A percentile compares a stretch with the other conserved stretches of the same genome.
These are phyloP conservation scores for Xylaria cubensis DNA, from an alignment of 495 filamentous ascomycete species.

Conservation along the genomic window DNA sequence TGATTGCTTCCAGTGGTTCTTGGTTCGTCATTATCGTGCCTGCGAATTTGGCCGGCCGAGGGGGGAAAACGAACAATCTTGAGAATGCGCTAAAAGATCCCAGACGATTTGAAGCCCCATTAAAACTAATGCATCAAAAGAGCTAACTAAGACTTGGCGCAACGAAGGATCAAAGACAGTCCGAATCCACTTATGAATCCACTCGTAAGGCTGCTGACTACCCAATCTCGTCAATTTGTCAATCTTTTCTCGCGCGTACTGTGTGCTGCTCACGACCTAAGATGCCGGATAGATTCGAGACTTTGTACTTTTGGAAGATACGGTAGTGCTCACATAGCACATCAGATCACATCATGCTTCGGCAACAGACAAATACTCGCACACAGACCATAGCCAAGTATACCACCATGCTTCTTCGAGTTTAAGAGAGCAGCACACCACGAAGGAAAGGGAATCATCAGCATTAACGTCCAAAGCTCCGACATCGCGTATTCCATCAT, in stretches of 20 bases:
- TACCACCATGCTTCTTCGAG: background rate
- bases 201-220: conserved; percentile 29
- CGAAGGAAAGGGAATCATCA: background rate
- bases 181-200: conserved; percentile 30
- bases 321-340: background rate
- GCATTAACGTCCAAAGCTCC: background rate
- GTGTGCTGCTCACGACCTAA: background rate
- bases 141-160: conserved; percentile 20
- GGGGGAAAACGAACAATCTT: background rate
- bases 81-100: conserved; percentile 2
- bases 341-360: background rate
- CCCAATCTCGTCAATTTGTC: conserved; percentile 28
- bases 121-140: background rate
- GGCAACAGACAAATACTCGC: background rate
- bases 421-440: background rate
- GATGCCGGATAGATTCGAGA: background rate
- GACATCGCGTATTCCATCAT: background rate
- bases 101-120: conserved; percentile 7
- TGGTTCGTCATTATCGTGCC: background rate
- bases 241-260: background rate
- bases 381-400: background rate
- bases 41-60: conserved; percentile 8
- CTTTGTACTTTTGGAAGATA: background rate
- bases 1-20: background rate
- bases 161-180: conserved; percentile 6